Evolutionary conservation across 1,284 basidiomycete species (phyloP).

Genomic region (Macrocystidia cucumis): DNA sequence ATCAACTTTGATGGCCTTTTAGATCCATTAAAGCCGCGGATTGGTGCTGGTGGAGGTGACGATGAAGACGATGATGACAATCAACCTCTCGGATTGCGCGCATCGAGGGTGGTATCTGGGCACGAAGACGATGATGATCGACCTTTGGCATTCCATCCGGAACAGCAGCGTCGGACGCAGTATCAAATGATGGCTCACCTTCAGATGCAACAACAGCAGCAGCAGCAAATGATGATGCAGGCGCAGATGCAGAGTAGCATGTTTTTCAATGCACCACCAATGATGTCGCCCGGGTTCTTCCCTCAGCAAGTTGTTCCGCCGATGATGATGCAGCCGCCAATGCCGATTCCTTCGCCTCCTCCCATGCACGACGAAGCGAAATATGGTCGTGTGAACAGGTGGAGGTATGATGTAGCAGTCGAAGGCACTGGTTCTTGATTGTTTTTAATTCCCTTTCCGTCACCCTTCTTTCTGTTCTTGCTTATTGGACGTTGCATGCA

Average conservation of each 20-base stretch:
- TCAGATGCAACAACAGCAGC: constrained; percentile 53
- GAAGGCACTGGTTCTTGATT: no score
- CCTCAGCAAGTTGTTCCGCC: constrained; percentile 41
- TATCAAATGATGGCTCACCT: constrained; percentile 56
- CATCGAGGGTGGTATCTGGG: constrained; percentile 28
- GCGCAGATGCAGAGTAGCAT: constrained; percentile 67
- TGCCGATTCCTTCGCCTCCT: constrained; percentile 49
- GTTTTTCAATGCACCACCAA: constrained; percentile 53
- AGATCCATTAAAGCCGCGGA: constrained; percentile 13
- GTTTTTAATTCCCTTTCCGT: no score
- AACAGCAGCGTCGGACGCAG: constrained; percentile 69
- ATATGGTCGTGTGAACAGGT: constrained; percentile 64
- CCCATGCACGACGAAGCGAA: constrained; percentile 57
- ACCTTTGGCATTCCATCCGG: constrained; percentile 68
- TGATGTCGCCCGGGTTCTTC: constrained; percentile 60
- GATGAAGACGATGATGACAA: constrained; percentile 60
- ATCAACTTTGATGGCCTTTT: constrained; percentile 32
- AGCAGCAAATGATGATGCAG: constrained; percentile 69
- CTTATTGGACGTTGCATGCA: no score
- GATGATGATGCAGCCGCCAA: constrained; percentile 44
- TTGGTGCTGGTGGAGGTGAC: no score
- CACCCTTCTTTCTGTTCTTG: no score
- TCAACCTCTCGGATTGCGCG: constrained; percentile 58
- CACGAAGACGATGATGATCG: constrained; percentile 53
- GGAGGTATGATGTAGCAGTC: constrained; percentile 69